phyloP scores from a whole-genome alignment of 208 protist species.

The Trypanosoma vivax region DNA sequence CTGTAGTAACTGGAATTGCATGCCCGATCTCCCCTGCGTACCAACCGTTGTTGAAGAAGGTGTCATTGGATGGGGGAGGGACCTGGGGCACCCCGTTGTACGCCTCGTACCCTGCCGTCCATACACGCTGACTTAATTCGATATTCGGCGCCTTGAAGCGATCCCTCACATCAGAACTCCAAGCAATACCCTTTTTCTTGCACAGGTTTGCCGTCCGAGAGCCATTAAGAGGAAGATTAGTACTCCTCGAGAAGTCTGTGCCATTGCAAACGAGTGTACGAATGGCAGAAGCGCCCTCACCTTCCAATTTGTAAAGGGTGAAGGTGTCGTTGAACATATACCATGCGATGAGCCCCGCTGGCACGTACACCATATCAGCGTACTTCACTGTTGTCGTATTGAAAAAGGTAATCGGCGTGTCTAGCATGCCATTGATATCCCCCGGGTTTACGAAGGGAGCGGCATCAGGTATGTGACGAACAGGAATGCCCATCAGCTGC shows the following conservation, averaged over 20 bases:
- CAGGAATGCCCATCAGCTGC: slow-evolving; percentile 57
- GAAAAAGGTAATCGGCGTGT: slow-evolving; percentile 13
- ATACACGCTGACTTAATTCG: slow-evolving; percentile 19
- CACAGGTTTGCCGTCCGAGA: slow-evolving; percentile 36
- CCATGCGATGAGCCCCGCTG: slow-evolving; percentile 96
- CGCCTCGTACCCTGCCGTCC: slow-evolving; percentile 39
- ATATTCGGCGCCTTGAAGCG: slow-evolving; percentile 81
- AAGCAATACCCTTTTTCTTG: slow-evolving; percentile 92
- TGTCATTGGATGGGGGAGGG: slow-evolving; percentile 37
- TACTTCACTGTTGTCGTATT: slow-evolving; percentile 17
- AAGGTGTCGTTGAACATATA: slow-evolving; percentile 97
- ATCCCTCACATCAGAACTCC: slow-evolving; percentile 78
- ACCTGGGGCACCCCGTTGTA: slow-evolving; percentile 34
- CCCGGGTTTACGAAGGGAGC: slow-evolving; percentile 56
- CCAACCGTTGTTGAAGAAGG: slow-evolving; percentile 80
- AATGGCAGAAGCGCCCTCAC: not conserved
- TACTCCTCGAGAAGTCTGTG: slow-evolving; percentile 59
- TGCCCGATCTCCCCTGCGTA: slow-evolving; percentile 81
- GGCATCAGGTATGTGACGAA: slow-evolving; percentile 25
- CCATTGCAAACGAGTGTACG: slow-evolving; percentile 69
- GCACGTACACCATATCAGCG: slow-evolving; percentile 83
- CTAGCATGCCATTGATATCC: slow-evolving; percentile 26
- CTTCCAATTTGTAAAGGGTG: slow-evolving; percentile 32
- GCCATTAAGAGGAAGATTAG: slow-evolving; percentile 40
- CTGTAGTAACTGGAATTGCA: slow-evolving; percentile 70